phyloP scores from a whole-genome alignment of 208 protist species.

The Trypanosoma brucei region DNA sequence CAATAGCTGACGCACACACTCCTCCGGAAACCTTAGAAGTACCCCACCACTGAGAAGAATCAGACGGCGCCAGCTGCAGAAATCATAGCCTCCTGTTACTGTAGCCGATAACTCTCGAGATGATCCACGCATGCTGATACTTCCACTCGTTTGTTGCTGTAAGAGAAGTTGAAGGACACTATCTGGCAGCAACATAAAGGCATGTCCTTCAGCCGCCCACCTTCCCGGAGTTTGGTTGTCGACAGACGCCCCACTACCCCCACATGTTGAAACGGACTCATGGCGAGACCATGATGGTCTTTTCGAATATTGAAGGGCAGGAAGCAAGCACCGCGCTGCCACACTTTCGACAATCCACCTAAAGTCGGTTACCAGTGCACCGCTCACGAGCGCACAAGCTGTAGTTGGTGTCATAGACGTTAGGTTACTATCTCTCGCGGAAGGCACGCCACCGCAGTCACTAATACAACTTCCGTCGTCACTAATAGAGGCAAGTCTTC shows the following conservation, averaged over 20 bases:
- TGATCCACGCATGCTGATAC: neutral
- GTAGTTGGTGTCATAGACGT: neutral
- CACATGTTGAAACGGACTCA: neutral
- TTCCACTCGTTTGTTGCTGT: too few relatives aligned
- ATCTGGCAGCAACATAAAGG: constrained; percentile 3
- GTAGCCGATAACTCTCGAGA: neutral
- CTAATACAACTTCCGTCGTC: neutral
- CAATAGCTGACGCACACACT: neutral
- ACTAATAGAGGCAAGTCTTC: neutral
- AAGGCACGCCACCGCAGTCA: neutral
- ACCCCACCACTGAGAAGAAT: constrained; percentile 3
- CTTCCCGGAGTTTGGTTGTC: neutral
- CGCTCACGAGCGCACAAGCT: neutral
- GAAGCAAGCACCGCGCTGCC: neutral
- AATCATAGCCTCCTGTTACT: neutral
- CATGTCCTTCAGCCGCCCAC: constrained; percentile 1
- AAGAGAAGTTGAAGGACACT: neutral
- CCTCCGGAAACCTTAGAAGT: neutral
- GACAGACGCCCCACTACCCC: neutral
- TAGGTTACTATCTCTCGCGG: neutral
- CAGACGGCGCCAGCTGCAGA: neutral
- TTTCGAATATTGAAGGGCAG: neutral
- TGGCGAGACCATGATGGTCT: neutral
- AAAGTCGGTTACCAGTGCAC: neutral
- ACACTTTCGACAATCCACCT: constrained; percentile 7